Conservation (phyloP, 805 yeast genomes). For the Huiozyma naganishii region DNA sequence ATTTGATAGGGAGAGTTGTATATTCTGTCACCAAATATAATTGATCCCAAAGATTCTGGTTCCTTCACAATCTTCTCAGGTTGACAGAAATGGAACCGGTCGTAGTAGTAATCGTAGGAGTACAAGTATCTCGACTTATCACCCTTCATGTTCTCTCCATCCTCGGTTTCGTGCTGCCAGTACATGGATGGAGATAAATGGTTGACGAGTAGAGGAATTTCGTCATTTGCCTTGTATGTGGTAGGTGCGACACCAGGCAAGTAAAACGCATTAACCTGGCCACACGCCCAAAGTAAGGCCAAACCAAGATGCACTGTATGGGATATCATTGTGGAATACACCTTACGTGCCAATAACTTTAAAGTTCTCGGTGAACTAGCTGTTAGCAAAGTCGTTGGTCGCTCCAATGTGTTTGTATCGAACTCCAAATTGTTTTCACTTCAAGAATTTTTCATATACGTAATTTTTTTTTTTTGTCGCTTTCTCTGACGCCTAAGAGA, state of each 20-base stretch:
- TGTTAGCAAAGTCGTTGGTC: no score
- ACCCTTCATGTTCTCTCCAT: constrained; percentile 30
- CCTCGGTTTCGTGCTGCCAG: constrained; percentile 31
- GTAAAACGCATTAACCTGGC: constrained; percentile 50
- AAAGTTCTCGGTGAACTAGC: no score
- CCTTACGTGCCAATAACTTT: neutral
- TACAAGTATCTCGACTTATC: constrained; percentile 46
- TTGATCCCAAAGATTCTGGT: constrained; percentile 84
- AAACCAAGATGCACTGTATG: neutral
- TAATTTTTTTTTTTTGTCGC: no score
- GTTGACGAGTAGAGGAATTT: constrained; percentile 72
- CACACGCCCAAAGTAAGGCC: neutral
- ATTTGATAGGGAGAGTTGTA: constrained; percentile 84
- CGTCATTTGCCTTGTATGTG: constrained; percentile 63
- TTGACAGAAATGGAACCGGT: constrained; percentile 70
- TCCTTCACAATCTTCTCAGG: constrained; percentile 52
- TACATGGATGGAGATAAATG: constrained; percentile 73
- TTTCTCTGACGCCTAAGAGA: no score
- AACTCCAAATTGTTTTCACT: no score
- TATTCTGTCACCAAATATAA: constrained; percentile 90
- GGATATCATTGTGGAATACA: neutral
- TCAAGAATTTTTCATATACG: no score
- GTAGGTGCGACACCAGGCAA: constrained; percentile 96
- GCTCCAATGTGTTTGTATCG: no score
- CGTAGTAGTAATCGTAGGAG: constrained; percentile 76